A percentile compares a stretch with the other conserved stretches of the same genome.
These are phyloP conservation scores for Dacryopinax primogenitus DNA, from an alignment of 768 basidiomycete genomes.

Conservation along the genomic window DNA sequence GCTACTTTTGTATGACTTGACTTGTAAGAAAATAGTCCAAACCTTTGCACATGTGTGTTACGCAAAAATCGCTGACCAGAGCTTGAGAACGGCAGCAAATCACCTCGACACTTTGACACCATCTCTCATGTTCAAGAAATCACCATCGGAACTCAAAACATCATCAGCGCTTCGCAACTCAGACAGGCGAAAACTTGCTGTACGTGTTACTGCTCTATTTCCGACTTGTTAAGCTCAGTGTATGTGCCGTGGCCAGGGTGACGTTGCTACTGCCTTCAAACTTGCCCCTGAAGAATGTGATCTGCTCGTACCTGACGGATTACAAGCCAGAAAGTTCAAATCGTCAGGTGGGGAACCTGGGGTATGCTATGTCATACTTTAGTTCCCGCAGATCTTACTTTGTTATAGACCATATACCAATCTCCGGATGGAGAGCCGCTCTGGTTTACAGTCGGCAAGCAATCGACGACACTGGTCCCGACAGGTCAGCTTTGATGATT, in stretches of 20 bases:
- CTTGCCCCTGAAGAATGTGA: slow-evolving; percentile 46
- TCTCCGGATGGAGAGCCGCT: slow-evolving; percentile 55
- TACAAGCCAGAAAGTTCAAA: slow-evolving; percentile 52
- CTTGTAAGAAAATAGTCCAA: too few relatives aligned
- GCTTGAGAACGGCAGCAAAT: not conserved
- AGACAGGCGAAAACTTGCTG: slow-evolving; percentile 6
- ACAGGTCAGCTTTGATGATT: slow-evolving; percentile 32
- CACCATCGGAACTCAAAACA: slow-evolving; percentile 8
- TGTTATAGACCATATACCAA: slow-evolving; percentile 46
- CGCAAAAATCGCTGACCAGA: too few relatives aligned
- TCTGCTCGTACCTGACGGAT: slow-evolving; percentile 58
- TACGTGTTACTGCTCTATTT: not conserved
- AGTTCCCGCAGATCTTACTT: not conserved
- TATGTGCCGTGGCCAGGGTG: not conserved
- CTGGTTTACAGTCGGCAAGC: slow-evolving; percentile 66
- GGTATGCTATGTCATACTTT: slow-evolving; percentile 30
- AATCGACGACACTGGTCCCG: slow-evolving; percentile 54
- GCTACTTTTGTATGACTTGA: too few relatives aligned
- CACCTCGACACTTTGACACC: not conserved
- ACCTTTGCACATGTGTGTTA: too few relatives aligned
- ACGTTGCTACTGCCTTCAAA: not conserved
- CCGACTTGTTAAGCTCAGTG: not conserved
- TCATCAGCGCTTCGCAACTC: slow-evolving; percentile 6
- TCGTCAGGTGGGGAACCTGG: slow-evolving; percentile 54
- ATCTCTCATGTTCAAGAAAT: slow-evolving; percentile 3